These are phyloP conservation scores for Pyronema domesticum DNA, from an alignment of 495 filamentous ascomycete genomes.

Conservation along the genomic window DNA sequence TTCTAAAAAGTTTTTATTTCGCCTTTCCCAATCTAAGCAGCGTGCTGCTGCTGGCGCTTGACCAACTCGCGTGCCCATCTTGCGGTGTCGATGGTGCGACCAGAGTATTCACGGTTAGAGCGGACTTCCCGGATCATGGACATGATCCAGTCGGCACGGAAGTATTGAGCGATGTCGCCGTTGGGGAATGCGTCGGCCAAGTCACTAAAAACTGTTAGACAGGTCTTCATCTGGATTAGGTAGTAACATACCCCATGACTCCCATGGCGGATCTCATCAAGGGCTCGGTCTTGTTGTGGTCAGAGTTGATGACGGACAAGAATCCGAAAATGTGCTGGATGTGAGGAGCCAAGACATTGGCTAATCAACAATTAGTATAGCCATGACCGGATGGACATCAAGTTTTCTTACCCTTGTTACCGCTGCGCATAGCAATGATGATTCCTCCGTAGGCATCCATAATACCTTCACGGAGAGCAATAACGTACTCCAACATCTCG, in stretches of 20 bases:
- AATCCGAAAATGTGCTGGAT: slow-evolving; percentile 79
- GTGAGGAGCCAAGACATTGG: slow-evolving; percentile 51
- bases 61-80: slow-evolving; percentile 96
- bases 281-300: slow-evolving; percentile 74
- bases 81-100: slow-evolving; percentile 79
- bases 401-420: slow-evolving; percentile 45
- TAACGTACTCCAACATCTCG: slow-evolving; percentile 90
- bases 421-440: slow-evolving; percentile 75
- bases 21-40: background rate
- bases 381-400: background rate
- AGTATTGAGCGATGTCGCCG: slow-evolving; percentile 65
- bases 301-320: slow-evolving; percentile 60
- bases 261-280: slow-evolving; percentile 87
- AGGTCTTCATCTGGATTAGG: background rate
- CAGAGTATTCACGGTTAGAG: slow-evolving; percentile 61
- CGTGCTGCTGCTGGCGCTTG: slow-evolving; percentile 50
- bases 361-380: slow-evolving; percentile 30
- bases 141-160: slow-evolving; percentile 79
- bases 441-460: slow-evolving; percentile 99
- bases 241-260: slow-evolving; percentile 63
- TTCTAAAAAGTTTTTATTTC: slow-evolving; percentile 3
- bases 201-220: slow-evolving; percentile 41
- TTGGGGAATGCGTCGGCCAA: slow-evolving; percentile 83
- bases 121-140: slow-evolving; percentile 73
- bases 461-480: slow-evolving; percentile 86